Base-by-base conservation (phyloP, 1,139 yeast genomes). In the Geotrichum bryndzae region DNA sequence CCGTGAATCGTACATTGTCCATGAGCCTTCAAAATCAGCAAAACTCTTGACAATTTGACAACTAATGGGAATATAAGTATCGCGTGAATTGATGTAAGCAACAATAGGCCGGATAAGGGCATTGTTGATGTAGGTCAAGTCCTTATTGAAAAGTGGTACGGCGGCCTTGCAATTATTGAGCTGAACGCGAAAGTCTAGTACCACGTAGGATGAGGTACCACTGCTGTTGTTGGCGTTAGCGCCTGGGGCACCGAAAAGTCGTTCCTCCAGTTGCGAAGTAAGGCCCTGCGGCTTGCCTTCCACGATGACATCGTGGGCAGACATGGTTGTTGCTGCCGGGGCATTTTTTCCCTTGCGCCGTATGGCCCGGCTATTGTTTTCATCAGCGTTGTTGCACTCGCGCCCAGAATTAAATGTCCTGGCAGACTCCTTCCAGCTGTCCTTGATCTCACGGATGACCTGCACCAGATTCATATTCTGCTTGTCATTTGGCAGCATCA, bases 81-180 rank as follows among this genome's bases (percentile, higher is more conserved):
- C 88, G 65, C 88, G 83, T 46, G 96, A 87, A 73, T 94, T 94
- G 72, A 94, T 92, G 74, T 92, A 94, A 0, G 95, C 98, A 35
- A 94, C 97, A 72, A 94, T 92, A 0, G 99, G 99, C 66, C 97
- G 79, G 61, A 94, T 88, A 60, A 94, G 79, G 0, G 99, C 98
- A 72, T 88, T 89, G 74, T 94, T 94, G 68, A 91, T 84, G 69
- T 92, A 92, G 23, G 95, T 87, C 64, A 94, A 77, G 65, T 91
- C 97, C 22, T 86, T 83, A 0, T 95, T 83, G 72, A 90, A 89
- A 67, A 92, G 79, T 1, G 99, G 99, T 0, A 95, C 90, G 35
- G 84, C 82, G 0, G 99, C 98, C 59, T 91, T 82, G 8, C 92
- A 96, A 71, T 92, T 88, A 70, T 88, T 89, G 66, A 94, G 80